phyloP scores from a whole-genome alignment of 306 rosid species.

The Cicer arietinum region DNA sequence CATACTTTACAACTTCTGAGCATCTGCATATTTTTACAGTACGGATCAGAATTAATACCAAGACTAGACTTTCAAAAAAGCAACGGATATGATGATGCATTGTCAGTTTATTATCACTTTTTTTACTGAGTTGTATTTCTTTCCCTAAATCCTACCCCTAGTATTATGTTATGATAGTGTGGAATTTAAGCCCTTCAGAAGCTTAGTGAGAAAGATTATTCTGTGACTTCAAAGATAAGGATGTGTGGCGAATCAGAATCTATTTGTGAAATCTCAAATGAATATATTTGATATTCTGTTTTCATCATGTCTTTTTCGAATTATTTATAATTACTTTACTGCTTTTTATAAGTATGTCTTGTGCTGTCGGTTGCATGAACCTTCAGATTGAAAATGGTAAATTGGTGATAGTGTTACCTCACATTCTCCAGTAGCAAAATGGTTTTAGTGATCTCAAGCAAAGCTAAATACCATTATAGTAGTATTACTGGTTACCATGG shows the following conservation, averaged over 20 bases:
- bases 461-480: background rate
- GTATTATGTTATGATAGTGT: background rate
- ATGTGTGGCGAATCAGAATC: slow-evolving; percentile 42
- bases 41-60: slow-evolving; percentile 18
- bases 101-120: slow-evolving; percentile 9
- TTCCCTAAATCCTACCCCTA: background rate
- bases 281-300: slow-evolving; percentile 41
- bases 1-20: slow-evolving; percentile 1
- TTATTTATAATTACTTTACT: background rate
- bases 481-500: background rate
- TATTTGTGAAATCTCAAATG: slow-evolving; percentile 7
- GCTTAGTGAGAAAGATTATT: slow-evolving; percentile 31
- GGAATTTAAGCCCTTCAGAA: slow-evolving; percentile 26
- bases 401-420: background rate
- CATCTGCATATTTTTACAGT: slow-evolving; percentile 1
- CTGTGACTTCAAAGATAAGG: slow-evolving; percentile 29
- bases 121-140: slow-evolving; percentile 17
- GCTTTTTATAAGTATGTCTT: slow-evolving; percentile 23
- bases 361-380: slow-evolving; percentile 31
- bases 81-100: slow-evolving; percentile 19
- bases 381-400: slow-evolving; percentile 38
- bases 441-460: slow-evolving; percentile 12
- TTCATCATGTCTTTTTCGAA: slow-evolving; percentile 25
- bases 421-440: slow-evolving; percentile 1
- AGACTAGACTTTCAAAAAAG: background rate